Evolutionary conservation across 257 asterid species (phyloP).

Genomic region (Marsdenia floribunda): DNA sequence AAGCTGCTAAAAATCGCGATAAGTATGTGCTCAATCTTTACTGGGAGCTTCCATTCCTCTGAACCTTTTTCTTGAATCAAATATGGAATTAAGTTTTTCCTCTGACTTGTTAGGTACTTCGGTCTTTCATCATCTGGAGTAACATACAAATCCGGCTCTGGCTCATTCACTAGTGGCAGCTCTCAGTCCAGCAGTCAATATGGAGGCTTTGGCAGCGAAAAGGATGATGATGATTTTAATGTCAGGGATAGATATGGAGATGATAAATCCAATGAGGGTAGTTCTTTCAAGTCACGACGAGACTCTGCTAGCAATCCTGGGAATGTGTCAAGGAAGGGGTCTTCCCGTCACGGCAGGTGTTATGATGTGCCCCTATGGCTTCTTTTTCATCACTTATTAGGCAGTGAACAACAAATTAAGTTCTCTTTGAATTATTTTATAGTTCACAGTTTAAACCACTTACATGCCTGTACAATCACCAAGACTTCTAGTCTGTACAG

Average conservation of each 20-base stretch:
- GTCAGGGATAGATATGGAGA: constrained; percentile 55
- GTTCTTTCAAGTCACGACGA: constrained; percentile 26
- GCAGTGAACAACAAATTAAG: neutral
- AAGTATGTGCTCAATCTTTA: constrained; percentile 48
- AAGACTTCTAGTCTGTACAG: neutral
- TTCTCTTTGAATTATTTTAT: neutral
- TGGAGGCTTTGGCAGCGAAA: constrained; percentile 72
- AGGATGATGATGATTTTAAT: constrained; percentile 51
- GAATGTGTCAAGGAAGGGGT: constrained; percentile 45
- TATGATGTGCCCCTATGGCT: neutral
- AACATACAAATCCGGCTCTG: constrained; percentile 65
- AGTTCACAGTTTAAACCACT: neutral
- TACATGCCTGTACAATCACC: neutral
- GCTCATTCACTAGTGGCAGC: constrained; percentile 63
- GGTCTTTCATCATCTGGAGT: constrained; percentile 91
- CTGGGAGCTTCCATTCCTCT: constrained; percentile 16
- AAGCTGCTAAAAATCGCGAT: constrained; percentile 85
- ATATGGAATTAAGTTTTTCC: constrained; percentile 15
- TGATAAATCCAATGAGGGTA: constrained; percentile 46
- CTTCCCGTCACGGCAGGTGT: constrained; percentile 64
- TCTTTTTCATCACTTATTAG: neutral
- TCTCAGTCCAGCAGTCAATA: constrained; percentile 40
- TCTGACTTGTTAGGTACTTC: constrained; percentile 50
- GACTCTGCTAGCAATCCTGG: constrained; percentile 12
- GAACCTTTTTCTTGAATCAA: constrained; percentile 9